Evolutionary conservation across 2,329 filamentous ascomycete species (phyloP), one percentile per base, ranked within the genome.

Genomic region (Colletotrichum acutatum): DNA sequence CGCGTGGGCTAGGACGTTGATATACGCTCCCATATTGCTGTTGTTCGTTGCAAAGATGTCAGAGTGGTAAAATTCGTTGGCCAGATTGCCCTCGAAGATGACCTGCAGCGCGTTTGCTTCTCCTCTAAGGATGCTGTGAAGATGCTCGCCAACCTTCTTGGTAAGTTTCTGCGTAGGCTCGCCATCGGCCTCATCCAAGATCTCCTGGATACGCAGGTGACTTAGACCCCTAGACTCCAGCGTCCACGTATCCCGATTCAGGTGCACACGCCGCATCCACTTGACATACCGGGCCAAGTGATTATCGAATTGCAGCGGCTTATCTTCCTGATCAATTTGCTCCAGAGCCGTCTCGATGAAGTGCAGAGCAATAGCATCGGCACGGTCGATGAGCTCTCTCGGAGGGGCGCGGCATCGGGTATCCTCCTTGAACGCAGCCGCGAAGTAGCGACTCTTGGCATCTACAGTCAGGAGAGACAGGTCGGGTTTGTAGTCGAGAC

Each of bases 1-100:
- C 58, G 79, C 78, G 73, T 82, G 77, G 4, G 75, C 74, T 5
- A 77, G 58, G 3, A 70, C 19, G 6, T 14, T 62, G 60, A 65
- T 59, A 14, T 66, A 66, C n/a, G 66, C 66, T n/a, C 56, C 64
- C 42, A 49, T 49, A 19, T 49, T 49, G 42, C 42, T 49, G 19
- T 49, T 49, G 7, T 49, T 49, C 16, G 42, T 49, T n/a, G 42
- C 42, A 49, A 49, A 11, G 14, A 4, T 4, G 14, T 68, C 28
- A 63, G 66, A 42, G 4, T 14, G 14, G 37, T 62, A 24, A 16
- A 58, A 34, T 53, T 69, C 67, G 26, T 65, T 61, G 5, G 53
- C 67, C 4, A 71, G n/a, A 9, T 60, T 56, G 4, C 57, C 63
- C 9, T 71, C 62, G 6, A 66, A 67, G 5, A 71, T 67, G 22